phyloP scores from a whole-genome alignment of 1,284 basidiomycete species.

The Sporisorium iseilematis-ciliati region DNA sequence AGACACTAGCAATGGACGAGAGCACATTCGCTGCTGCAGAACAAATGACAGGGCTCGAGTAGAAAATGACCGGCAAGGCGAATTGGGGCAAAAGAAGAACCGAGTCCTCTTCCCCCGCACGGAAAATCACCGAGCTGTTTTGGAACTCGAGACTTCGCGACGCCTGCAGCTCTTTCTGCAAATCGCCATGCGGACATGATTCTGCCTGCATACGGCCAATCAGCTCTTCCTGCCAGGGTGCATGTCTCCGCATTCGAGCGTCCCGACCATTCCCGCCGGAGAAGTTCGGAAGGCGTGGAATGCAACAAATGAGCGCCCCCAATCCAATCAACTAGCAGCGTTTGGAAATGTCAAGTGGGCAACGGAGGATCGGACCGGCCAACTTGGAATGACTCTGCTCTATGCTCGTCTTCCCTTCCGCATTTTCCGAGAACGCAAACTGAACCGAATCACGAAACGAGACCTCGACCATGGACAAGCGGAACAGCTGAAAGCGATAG shows the following conservation, averaged over 20 bases:
- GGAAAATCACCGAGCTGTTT: background rate
- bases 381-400: background rate
- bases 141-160: background rate
- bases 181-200: background rate
- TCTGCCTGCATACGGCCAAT: conserved; percentile 16
- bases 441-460: background rate
- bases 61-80: conserved; percentile 6
- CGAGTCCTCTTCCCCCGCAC: background rate
- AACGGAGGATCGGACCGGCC: conserved; percentile 21
- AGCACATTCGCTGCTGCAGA: background rate
- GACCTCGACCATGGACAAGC: background rate
- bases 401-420: background rate
- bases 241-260: conserved; percentile 11
- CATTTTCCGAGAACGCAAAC: conserved; percentile 12
- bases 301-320: background rate
- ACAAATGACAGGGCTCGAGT: background rate
- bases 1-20: background rate
- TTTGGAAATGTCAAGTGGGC: background rate
- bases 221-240: conserved; percentile 4
- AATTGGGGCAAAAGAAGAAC: background rate
- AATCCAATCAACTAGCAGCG: conserved; percentile 16
- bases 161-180: conserved; percentile 11
- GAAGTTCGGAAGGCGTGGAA: conserved; percentile 10
- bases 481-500: background rate
- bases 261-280: conserved; percentile 27